A percentile compares a stretch with the other conserved stretches of the same genome.
Conservation (phyloP, 495 filamentous ascomycete species). For the Penicillium samsonianum region DNA sequence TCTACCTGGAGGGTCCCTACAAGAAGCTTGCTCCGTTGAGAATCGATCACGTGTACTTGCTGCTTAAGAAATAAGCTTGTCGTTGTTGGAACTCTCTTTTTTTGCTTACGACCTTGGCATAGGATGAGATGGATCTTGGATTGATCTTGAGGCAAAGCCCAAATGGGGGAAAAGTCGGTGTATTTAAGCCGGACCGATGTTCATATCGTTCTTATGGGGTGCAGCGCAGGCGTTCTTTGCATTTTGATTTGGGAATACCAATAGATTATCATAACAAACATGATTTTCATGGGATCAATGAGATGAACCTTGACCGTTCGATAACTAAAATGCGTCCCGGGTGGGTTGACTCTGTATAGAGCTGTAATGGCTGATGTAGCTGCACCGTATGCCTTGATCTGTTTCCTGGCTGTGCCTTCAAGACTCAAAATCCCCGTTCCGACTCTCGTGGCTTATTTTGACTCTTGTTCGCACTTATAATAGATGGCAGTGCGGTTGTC, state of each 20-base stretch:
- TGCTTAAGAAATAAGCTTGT: conserved; percentile 76
- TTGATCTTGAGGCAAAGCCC: not conserved
- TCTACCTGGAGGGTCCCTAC: conserved; percentile 89
- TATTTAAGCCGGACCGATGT: conserved; percentile 20
- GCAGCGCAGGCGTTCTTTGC: conserved; percentile 38
- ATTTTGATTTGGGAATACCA: conserved; percentile 33
- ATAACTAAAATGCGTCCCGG: not conserved
- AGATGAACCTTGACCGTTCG: not conserved
- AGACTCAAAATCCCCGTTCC: not conserved
- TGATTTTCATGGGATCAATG: conserved; percentile 17
- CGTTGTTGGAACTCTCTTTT: conserved; percentile 10
- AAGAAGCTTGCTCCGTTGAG: conserved; percentile 89
- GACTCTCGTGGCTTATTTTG: not conserved
- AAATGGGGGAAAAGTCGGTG: conserved; percentile 20
- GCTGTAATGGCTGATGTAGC: not conserved
- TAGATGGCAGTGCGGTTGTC: not conserved
- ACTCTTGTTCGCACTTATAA: not conserved
- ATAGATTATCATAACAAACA: conserved; percentile 28
- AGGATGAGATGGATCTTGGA: conserved; percentile 5
- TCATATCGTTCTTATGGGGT: conserved; percentile 30
- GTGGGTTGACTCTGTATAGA: not conserved
- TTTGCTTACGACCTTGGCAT: conserved; percentile 13
- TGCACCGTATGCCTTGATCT: not conserved
- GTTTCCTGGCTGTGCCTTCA: not conserved
- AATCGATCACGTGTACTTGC: conserved; percentile 90